Base-by-base conservation (phyloP, 768 basidiomycete species). In the Psilocybe cubensis region DNA sequence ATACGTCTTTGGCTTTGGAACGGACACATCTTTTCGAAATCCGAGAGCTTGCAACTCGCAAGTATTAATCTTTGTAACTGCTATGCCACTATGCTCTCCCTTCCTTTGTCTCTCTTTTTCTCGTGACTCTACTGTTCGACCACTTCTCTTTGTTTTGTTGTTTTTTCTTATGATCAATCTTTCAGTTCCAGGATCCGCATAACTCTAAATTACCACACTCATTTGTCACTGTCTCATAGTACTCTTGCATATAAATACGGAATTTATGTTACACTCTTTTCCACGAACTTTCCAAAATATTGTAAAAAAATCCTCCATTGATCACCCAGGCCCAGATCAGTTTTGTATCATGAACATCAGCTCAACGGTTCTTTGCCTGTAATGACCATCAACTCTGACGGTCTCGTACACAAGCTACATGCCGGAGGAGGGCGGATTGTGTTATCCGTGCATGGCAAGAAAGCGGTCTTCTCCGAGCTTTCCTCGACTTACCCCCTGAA, bases 401-500 rank as follows among this genome's bases (percentile, higher is more conserved):
- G 27, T 24, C 59, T 44, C 27, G 57, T 35, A 28, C 54, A 67
- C 47, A 70, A 63, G 58, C 65, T 79, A 27, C 58, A 69, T 17
- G 68, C 76, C 31, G 90, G 89, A 27, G 69, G 75, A 23, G 90
- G 90, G 14, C 80, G 81, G 25, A 83, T 92, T 54, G 68, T 71
- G n/a, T 71, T 88, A 29, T 71, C 75, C 3, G 67, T 74, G 14
- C 80, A 86, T 66, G 86, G 84, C 14, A 70, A 76, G 12, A 80
- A 76, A 41, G 86, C 83, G 3, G 76, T 82, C 40, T 90, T 96
- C 67, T 82, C 88, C 0, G 84, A 91, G 63, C 78, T 95, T 17
- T 86, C 87, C 9, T 90, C 87, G 7, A 80, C 86, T 1, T 97
- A 96, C 68, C 95, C 95, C 8, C 78, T 97, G 64, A 96, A 96